Base-by-base conservation (phyloP, 108 stramenopile species). In the Skeletonema menzelii region DNA sequence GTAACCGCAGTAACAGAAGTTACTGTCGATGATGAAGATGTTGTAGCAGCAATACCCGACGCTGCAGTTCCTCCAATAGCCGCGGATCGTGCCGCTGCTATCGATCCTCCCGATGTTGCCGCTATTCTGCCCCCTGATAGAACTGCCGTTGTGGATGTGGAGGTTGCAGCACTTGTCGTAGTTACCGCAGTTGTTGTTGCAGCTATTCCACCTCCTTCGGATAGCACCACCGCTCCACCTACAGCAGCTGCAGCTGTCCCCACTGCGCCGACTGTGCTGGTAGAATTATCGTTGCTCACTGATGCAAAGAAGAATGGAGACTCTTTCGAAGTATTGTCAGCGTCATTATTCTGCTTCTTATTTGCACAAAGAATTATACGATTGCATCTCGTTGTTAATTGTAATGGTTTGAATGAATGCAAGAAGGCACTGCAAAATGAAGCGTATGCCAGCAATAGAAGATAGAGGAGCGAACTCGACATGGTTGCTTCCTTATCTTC, bases 281-380 rank as follows among this genome's bases (percentile, higher is more conserved):
- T 58, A 22, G 20, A 12, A 27, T 56, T 69, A n/a, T 20, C 28
- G 22, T 56, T 32, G 15, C 56, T 40, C 12, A 57, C 55, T 19
- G 55, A 56, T 14, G 68, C 68, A 31, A 69, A 69, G 34, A 69
- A 69, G 56, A 69, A 69, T 2, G 68, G 68, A 57, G 68, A 37
- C 59, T 60, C 59, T 6, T 26, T 17, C 10, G 56, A 27, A 24
- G 46, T 42, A 8, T 31, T 44, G 3, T n/a, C 65, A 13, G 49
- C 13, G 26, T 26, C 20, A 1, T 47, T 65, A 24, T 62, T 63
- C 0, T 53, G 49, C 10, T 53, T 15, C 22, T 53, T 47, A 5
- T n/a, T 53, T 53, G 49, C 49, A 53, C 8, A 53, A 1, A 53
- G 22, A 53, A 53, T 8, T 20, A 22, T 22, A 10, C 22, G 7